Evolutionary conservation across 2,329 filamentous ascomycete species (phyloP), one percentile per base, ranked within the genome.

Genomic region (Sarocladium brachiariae): DNA sequence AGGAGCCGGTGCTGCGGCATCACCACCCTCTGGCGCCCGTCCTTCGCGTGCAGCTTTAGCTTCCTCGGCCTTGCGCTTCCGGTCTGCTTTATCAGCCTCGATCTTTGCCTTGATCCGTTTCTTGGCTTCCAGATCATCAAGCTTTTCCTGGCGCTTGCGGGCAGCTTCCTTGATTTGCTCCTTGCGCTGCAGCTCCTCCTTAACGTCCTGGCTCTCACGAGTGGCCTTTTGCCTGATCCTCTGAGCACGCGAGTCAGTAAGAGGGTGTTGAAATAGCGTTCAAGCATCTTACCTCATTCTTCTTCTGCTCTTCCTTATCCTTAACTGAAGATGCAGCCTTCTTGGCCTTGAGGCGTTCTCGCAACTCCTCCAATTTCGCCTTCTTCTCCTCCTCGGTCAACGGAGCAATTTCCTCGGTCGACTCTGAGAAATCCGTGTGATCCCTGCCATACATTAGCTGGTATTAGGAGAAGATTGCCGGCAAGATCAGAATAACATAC

Each of bases 351-450:
- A 92, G 74, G 56, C 83, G 86, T 59, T 82, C 76, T 27, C 83
- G 80, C 41, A 96, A 76, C 59, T 93, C 87, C 27, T 81, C 75
- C 3, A 99, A 77, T 59, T 79, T 86, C n/a, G 81, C 77, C 63
- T 84, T 84, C 75, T 93, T 96, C 71, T 99, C 86, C 54, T 95
- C 91, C 57, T 92, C 90, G 0, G 91, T 96, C 61, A 99, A 72
- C 1, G 92, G 89, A 2, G 87, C 86, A 58, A 99, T 84, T 63
- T 95, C 90, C 61, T 97, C 92, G 3, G 88, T 92, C 0, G 91
- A 96, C 66, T 99, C 90, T 18, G 87, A 80, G 65, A 99, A 99
- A 68, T 96, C 87, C 43, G 84, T 81, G 67, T 99, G 93, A 46
- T 89, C 87, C 8, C 83, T 87, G 51, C 27, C 45, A 33, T 13